These are phyloP conservation scores for Teratosphaeria epicoccoides DNA, from an alignment of 2,329 filamentous ascomycete genomes.

Conservation along the genomic window DNA sequence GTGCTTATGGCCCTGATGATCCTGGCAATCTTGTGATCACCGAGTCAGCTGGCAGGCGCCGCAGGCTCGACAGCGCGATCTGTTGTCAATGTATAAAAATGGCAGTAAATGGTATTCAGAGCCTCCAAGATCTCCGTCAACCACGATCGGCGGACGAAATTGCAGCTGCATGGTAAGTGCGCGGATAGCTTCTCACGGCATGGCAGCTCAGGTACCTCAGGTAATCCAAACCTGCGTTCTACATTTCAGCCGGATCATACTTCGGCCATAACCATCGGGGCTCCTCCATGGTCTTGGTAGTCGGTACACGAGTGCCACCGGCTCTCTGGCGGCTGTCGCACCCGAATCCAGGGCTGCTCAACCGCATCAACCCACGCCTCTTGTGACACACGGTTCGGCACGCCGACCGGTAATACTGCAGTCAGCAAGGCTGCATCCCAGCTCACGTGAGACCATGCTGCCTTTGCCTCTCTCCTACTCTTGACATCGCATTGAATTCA, in stretches of 20 bases:
- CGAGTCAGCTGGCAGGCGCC: too few species aligned
- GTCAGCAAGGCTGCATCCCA: not conserved
- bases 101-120: not conserved
- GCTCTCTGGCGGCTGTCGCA: not conserved
- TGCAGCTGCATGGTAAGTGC: not conserved
- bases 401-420: not conserved
- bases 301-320: not conserved
- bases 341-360: not conserved
- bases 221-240: not conserved
- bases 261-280: not conserved
- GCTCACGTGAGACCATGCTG: not conserved
- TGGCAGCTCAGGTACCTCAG: not conserved
- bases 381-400: not conserved
- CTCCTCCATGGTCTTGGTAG: not conserved
- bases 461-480: not conserved
- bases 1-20: not conserved
- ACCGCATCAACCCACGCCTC: conserved; percentile 2
- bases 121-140: not conserved
- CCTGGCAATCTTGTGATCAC: not conserved
- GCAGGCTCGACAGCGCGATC: too few species aligned
- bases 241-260: not conserved
- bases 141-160: not conserved
- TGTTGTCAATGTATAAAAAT: too few species aligned
- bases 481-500: too few species aligned
- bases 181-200: not conserved